Evolutionary conservation across 768 basidiomycete species (phyloP).

Genomic region (Lactarius evosmus): DNA sequence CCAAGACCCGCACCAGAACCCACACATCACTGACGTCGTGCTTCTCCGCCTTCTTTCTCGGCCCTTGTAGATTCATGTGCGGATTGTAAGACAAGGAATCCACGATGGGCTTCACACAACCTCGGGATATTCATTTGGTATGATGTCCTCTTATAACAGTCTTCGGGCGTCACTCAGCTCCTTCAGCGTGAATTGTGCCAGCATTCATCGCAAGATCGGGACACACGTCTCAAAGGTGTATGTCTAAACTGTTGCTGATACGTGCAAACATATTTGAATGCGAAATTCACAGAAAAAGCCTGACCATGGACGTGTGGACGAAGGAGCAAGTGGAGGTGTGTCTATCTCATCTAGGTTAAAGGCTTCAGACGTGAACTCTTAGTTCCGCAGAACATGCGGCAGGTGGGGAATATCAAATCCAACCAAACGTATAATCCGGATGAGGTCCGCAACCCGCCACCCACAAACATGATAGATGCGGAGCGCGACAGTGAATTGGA

Average conservation of each 20-base stretch:
- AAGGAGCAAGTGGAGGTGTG: slow-evolving; percentile 86
- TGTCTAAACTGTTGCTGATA: slow-evolving; percentile 31
- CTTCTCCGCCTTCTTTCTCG: not conserved
- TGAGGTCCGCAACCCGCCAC: slow-evolving; percentile 77
- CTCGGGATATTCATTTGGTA: slow-evolving; percentile 89
- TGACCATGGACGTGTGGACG: slow-evolving; percentile 84
- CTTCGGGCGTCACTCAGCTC: slow-evolving; percentile 19
- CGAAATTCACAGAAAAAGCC: slow-evolving; percentile 63
- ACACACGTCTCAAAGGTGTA: slow-evolving; percentile 94
- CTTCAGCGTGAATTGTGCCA: slow-evolving; percentile 77
- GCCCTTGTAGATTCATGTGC: slow-evolving; percentile 71
- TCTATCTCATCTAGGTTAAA: slow-evolving; percentile 21
- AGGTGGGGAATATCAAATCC: slow-evolving; percentile 76
- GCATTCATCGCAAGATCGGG: slow-evolving; percentile 91
- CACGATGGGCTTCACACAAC: slow-evolving; percentile 87
- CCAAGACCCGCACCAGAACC: not conserved
- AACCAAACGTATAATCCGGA: slow-evolving; percentile 82
- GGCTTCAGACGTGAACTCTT: slow-evolving; percentile 23
- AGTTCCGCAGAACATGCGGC: slow-evolving; percentile 64
- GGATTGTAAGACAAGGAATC: slow-evolving; percentile 84
- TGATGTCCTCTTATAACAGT: slow-evolving; percentile 24
- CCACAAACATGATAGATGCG: slow-evolving; percentile 70
- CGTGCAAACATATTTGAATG: not conserved
- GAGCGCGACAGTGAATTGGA: slow-evolving; percentile 90
- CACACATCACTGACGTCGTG: slow-evolving; percentile 5